Percentiles rank a stretch among this genome's conserved stretches.
phyloP scores from a whole-genome alignment of 805 yeast species.

The Metschnikowia proteae region DNA sequence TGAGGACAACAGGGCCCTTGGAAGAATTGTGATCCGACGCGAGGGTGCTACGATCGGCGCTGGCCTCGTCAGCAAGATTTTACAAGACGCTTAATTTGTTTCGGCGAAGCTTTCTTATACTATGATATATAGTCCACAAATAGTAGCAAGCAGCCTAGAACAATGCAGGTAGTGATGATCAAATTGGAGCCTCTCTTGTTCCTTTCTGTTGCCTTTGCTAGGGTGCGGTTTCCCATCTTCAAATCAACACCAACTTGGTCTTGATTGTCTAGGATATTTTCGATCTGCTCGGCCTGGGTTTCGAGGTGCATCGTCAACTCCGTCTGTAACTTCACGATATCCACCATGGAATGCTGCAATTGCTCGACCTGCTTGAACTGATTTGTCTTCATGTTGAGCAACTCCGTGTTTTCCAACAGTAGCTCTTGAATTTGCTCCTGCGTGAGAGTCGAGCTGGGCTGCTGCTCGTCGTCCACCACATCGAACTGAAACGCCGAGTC shows the following conservation, averaged over 20 bases:
- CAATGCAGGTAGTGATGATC: constrained; percentile 51
- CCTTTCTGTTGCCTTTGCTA: constrained; percentile 62
- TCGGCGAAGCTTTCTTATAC: background rate
- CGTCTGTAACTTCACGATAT: constrained; percentile 69
- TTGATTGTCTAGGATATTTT: constrained; percentile 60
- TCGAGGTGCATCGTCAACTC: constrained; percentile 72
- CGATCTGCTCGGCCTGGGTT: constrained; percentile 67
- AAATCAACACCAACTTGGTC: constrained; percentile 64
- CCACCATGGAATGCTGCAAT: constrained; percentile 61
- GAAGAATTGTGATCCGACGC: constrained; percentile 65
- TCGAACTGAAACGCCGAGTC: constrained; percentile 13
- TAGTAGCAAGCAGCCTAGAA: constrained; percentile 54
- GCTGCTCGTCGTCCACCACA: constrained; percentile 6
- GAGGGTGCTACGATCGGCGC: constrained; percentile 72
- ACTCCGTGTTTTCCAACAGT: constrained; percentile 55
- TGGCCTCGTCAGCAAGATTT: constrained; percentile 39
- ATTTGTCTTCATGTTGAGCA: constrained; percentile 52
- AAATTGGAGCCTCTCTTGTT: constrained; percentile 57
- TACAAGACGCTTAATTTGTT: background rate
- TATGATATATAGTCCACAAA: constrained; percentile 44
- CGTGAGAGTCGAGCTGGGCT: constrained; percentile 19
- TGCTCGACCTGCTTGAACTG: constrained; percentile 58
- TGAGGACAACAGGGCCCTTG: constrained; percentile 48
- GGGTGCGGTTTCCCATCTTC: constrained; percentile 63
- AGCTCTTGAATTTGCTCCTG: constrained; percentile 58